These are phyloP conservation scores for Tuber brumale DNA, from an alignment of 495 filamentous ascomycete genomes.

Conservation along the genomic window DNA sequence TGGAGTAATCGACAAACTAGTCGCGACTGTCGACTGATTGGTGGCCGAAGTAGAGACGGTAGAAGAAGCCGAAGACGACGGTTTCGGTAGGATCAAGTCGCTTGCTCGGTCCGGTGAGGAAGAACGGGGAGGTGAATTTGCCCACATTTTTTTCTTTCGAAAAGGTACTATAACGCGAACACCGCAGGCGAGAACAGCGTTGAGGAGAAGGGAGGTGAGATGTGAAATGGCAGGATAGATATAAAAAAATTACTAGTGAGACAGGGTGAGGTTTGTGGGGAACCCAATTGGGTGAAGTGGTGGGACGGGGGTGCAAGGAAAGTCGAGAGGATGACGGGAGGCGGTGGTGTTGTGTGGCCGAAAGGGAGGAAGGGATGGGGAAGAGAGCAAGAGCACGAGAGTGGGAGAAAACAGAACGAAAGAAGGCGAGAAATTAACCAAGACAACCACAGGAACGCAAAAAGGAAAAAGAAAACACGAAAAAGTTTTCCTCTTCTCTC, in stretches of 20 bases:
- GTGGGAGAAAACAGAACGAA: slow-evolving; percentile 3
- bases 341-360: slow-evolving; percentile 16
- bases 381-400: slow-evolving; percentile 32
- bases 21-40: slow-evolving; percentile 37
- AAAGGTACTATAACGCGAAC: background rate
- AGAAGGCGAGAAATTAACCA: background rate
- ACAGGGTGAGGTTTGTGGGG: slow-evolving; percentile 28
- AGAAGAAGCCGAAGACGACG: slow-evolving; percentile 30
- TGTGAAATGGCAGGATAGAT: slow-evolving; percentile 30
- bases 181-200: slow-evolving; percentile 21
- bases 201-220: slow-evolving; percentile 34
- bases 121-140: slow-evolving; percentile 20
- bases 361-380: slow-evolving; percentile 25
- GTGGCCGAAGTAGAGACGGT: slow-evolving; percentile 34
- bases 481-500: background rate
- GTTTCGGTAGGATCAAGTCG: slow-evolving; percentile 28
- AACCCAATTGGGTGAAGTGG: slow-evolving; percentile 31
- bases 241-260: slow-evolving; percentile 15
- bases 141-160: slow-evolving; percentile 24
- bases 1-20: slow-evolving; percentile 33
- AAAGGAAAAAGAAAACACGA: slow-evolving; percentile 28
- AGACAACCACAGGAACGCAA: slow-evolving; percentile 7
- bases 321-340: slow-evolving; percentile 34
- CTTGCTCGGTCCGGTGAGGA: slow-evolving; percentile 22
- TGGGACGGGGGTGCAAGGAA: slow-evolving; percentile 35